Evolutionary conservation across 1,139 yeast species (phyloP), one percentile per base, ranked within the genome.

Genomic region (Groenewaldozyma auringiensis): DNA sequence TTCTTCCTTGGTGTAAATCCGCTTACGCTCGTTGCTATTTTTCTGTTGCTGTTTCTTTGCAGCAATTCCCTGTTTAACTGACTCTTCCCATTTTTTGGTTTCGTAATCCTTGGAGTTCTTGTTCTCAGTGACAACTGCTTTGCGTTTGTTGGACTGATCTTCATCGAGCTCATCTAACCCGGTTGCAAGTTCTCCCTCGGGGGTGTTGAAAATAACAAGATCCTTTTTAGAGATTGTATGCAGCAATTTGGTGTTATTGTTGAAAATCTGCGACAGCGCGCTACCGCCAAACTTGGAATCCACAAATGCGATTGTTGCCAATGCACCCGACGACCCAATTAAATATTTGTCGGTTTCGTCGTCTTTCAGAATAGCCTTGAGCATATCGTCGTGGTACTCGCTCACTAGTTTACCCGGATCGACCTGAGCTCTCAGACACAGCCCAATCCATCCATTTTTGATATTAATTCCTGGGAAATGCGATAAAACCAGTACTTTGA

Each of bases 61-160:
- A 1, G 83, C 81, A 47, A 87, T 71, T 59, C 86, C 92, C 53
- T 79, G 79, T 56, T 89, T 78, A 41, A 92, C 75, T 44, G 76
- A 76, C 57, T 83, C 89, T 62, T 92, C 98, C 97, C 98, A 92
- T 59, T 85, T 81, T 51, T 77, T 71, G 14, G 88, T 84, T 56
- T 85, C 95, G 59, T 85, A 86, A 57, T 88, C 96, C 59, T 79
- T 86, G 2, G 83, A 66, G 59, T 85, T 85, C 58, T 83, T 85
- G 56, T 72, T 68, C 41, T 70, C 69, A 11, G 63, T 63, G 34
- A 50, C 43, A 27, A 43, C 46, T 20, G 22, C 36, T 29, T 44
- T 47, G 21, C 35, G 41, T 4, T 36, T 36, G 1, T 42, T 22
- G 11, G 45, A 21, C 34, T 47, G 49, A 16, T 47, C 32, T 13